These are phyloP conservation scores for Cinnamomum chago DNA, from an alignment of 164 flowering plant species.

Conservation along the genomic window DNA sequence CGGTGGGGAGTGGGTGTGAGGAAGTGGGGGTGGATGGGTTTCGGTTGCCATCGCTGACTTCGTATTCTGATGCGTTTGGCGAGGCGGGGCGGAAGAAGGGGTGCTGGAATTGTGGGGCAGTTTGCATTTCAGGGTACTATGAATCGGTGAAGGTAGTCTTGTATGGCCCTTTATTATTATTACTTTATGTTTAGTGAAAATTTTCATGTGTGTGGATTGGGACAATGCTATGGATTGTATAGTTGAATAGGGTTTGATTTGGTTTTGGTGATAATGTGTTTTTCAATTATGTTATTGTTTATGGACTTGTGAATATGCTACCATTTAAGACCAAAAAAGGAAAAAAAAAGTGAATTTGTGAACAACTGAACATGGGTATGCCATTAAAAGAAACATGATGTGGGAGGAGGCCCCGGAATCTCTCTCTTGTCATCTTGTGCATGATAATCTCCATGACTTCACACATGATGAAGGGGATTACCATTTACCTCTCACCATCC, in stretches of 20 bases:
- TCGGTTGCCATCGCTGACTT: conserved; percentile 62
- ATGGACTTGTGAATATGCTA: no score
- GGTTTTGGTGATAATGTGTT: conserved; percentile 1
- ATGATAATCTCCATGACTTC: no score
- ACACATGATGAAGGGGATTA: no score
- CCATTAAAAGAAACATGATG: not conserved
- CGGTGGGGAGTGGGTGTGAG: conserved; percentile 1
- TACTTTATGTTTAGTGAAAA: not conserved
- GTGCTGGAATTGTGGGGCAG: conserved; percentile 57
- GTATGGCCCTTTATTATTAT: not conserved
- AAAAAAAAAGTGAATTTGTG: not conserved
- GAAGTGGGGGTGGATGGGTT: conserved; percentile 15
- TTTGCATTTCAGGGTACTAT: conserved; percentile 39
- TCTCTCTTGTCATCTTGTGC: no score
- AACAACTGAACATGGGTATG: not conserved
- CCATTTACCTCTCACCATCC: no score
- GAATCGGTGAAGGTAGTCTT: conserved; percentile 50
- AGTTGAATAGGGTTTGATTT: not conserved
- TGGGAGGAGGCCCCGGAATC: no score
- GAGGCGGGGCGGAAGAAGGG: conserved; percentile 27
- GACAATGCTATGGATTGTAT: not conserved
- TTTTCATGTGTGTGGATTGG: not conserved
- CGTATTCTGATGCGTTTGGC: conserved; percentile 63
- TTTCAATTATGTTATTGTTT: not conserved
- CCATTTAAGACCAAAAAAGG: no score